These are phyloP conservation scores for Corniculantispora saksenae DNA, from an alignment of 2,329 filamentous ascomycete species.

Conservation along the genomic window DNA sequence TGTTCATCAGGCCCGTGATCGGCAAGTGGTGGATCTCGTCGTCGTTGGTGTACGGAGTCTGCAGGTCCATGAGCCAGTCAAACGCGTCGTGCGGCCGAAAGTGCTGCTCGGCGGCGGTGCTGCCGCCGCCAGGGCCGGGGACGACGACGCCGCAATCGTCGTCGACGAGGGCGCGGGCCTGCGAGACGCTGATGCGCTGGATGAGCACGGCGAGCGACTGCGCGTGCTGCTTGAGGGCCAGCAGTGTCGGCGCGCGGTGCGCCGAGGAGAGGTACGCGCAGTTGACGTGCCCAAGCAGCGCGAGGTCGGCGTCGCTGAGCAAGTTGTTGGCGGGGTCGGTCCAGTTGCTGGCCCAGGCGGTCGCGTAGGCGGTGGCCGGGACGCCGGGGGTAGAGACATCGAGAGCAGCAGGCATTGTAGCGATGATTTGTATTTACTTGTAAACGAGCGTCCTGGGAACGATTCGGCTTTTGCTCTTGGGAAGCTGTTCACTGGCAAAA, in stretches of 20 bases:
- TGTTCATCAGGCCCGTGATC: slow-evolving; percentile 48
- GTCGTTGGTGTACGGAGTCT: slow-evolving; percentile 48
- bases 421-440: not conserved
- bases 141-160: slow-evolving; percentile 18
- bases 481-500: not conserved
- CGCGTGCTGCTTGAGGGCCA: slow-evolving; percentile 60
- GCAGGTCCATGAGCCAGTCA: slow-evolving; percentile 58
- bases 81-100: slow-evolving; percentile 47
- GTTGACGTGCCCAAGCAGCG: slow-evolving; percentile 47
- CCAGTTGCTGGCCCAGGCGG: slow-evolving; percentile 29
- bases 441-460: not conserved
- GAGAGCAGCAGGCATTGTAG: not conserved
- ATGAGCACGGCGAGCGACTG: slow-evolving; percentile 59
- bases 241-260: slow-evolving; percentile 53
- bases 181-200: slow-evolving; percentile 44
- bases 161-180: slow-evolving; percentile 25
- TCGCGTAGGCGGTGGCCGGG: slow-evolving; percentile 30
- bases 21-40: slow-evolving; percentile 50
- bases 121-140: slow-evolving; percentile 19
- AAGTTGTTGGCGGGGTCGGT: slow-evolving; percentile 27
- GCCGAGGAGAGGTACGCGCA: slow-evolving; percentile 60
- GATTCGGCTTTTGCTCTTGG: not conserved
- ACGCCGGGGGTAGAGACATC: slow-evolving; percentile 21
- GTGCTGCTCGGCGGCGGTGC: slow-evolving; percentile 28
- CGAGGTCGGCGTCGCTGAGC: slow-evolving; percentile 24